A percentile compares a stretch with the other conserved stretches of the same genome.
Evolutionary conservation across 2,329 filamentous ascomycete genomes (phyloP).

Genomic region (Colletotrichum paranaense): DNA sequence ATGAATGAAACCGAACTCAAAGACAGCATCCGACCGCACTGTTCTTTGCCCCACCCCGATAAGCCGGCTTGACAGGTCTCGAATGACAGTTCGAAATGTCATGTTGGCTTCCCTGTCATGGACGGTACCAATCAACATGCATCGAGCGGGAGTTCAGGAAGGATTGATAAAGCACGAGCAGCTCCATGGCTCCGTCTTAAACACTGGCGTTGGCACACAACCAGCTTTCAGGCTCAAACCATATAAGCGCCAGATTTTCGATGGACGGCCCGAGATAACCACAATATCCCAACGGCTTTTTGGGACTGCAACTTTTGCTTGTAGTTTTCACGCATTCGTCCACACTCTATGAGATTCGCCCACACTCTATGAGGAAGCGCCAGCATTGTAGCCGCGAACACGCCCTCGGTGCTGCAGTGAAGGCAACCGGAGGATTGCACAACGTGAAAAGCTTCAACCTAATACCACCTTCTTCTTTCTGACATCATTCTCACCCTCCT

Average conservation of each 20-base stretch:
- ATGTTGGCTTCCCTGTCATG: neutral
- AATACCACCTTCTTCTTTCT: neutral
- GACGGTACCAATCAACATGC: neutral
- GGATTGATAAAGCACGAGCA: neutral
- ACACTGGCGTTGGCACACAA: neutral
- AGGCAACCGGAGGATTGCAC: neutral
- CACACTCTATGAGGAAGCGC: neutral
- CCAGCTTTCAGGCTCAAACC: neutral
- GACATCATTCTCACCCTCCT: no score
- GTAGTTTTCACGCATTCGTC: neutral
- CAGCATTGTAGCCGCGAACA: neutral
- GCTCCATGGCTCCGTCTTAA: neutral
- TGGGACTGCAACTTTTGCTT: neutral
- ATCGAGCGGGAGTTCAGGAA: neutral
- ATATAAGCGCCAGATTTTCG: neutral
- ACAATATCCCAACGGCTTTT: neutral
- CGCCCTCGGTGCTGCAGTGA: neutral
- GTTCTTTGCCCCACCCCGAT: neutral
- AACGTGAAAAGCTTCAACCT: neutral
- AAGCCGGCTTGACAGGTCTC: neutral
- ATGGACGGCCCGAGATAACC: neutral
- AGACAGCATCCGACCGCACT: neutral
- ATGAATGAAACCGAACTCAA: neutral
- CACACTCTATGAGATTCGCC: neutral
- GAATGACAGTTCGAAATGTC: neutral